Evolutionary conservation across 352 stramenopile species (phyloP).

Genomic region (Globisporangium takayamanum): DNA sequence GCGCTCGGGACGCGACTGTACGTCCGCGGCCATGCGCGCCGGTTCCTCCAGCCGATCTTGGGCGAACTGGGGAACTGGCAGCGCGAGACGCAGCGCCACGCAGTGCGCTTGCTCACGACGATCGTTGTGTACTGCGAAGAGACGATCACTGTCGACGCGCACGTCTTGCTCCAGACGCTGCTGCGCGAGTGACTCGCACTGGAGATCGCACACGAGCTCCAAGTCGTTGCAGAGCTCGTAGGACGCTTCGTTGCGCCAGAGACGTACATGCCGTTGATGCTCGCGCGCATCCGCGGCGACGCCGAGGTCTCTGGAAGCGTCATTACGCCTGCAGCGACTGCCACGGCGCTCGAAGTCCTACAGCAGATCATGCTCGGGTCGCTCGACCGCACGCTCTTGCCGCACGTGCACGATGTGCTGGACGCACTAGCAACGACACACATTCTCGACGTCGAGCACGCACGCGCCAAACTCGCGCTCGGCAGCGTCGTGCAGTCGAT

Average conservation of each 20-base stretch:
- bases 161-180: conserved; percentile 68
- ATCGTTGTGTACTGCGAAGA: conserved; percentile 93
- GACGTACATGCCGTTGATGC: conserved; percentile 63
- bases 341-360: conserved; percentile 42
- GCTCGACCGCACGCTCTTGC: conserved; percentile 46
- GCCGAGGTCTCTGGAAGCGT: conserved; percentile 24
- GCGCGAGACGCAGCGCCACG: conserved; percentile 67
- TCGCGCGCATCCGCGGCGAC: conserved; percentile 54
- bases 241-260: conserved; percentile 54
- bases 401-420: conserved; percentile 50
- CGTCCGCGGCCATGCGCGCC: conserved; percentile 81
- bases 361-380: conserved; percentile 44
- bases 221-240: conserved; percentile 43
- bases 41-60: conserved; percentile 89
- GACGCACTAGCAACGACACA: conserved; percentile 29
- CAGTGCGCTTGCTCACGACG: conserved; percentile 84
- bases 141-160: conserved; percentile 87
- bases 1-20: conserved; percentile 89
- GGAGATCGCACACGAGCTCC: conserved; percentile 18
- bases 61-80: conserved; percentile 91
- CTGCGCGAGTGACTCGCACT: conserved; percentile 41
- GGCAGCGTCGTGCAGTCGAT: conserved; percentile 26
- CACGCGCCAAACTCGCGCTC: conserved; percentile 24
- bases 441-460: conserved; percentile 43
- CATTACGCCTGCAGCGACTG: conserved; percentile 18